Base-by-base conservation (phyloP, 257 asterid genomes). In the Solanum medicagineum region DNA sequence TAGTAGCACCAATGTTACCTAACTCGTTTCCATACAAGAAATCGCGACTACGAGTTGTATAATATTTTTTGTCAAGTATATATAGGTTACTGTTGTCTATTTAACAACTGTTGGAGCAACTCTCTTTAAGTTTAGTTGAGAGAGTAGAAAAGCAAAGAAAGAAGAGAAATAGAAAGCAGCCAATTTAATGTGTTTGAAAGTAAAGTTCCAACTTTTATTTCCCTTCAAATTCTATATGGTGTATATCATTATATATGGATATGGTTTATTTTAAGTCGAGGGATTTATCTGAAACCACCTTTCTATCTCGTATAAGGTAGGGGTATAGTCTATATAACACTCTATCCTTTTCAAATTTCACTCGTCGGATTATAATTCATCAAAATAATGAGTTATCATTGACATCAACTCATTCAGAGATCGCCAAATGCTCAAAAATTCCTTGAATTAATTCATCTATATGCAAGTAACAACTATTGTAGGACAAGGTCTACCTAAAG, bases 1-100 rank as follows among this genome's bases (percentile, higher is more conserved):
- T 95, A 94, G 90, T 84, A 75, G 10, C 62, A n/a, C 49, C 53
- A 1, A 16, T 53, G 65, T 79, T 0, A 29, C 62, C 49, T 14
- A 75, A 8, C 65, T 79, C 49, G 13, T 26, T 53, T 26, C 49
- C 10, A 79, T 26, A 79, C 1, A 79, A 79, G 26, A 79, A 16
- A 53, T 53, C 11, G 49, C 10, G 49, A 79, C 0, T 1, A 19
- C 83, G 12, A 77, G 83, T 77, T 51, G 83, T 51, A 51, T 26
- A 77, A 4, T 32, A 32, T 36, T 51, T 51, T 51, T 77, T 49
- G 0, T 2, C 74, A 45, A 77, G 26, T 42, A 26, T 79, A 53
- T 79, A 75, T 79, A 16, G 26, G 63, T 51, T 51, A 47, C 45
- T 49, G 22, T 15, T 75, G 24, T 49, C 82, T 24, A 24, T 49